phyloP scores from a whole-genome alignment of 306 rosid species.

The Vigna trinervia region DNA sequence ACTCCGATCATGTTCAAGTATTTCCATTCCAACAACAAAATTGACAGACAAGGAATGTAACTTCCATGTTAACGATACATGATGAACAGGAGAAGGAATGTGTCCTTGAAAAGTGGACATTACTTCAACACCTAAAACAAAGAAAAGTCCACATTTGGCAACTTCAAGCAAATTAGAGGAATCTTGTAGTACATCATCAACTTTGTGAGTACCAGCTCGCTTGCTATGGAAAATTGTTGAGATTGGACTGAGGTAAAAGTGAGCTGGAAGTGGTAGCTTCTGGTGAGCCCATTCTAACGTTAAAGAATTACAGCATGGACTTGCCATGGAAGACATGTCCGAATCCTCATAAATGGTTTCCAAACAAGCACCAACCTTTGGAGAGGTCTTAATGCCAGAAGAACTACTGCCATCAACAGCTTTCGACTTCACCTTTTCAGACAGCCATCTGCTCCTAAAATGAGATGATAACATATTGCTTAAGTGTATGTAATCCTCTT shows the following conservation, averaged over 20 bases:
- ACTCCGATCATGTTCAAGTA: constrained; percentile 73
- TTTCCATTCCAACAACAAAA: constrained; percentile 83
- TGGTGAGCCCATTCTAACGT: constrained; percentile 85
- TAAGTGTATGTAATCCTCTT: constrained; percentile 70
- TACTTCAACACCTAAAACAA: constrained; percentile 86
- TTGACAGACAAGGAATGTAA: constrained; percentile 84
- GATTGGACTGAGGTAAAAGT: constrained; percentile 86
- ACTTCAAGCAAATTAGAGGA: constrained; percentile 62
- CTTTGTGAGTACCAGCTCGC: constrained; percentile 57
- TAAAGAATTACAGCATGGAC: constrained; percentile 54
- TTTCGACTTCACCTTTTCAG: constrained; percentile 66
- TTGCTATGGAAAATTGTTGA: constrained; percentile 69
- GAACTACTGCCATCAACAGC: constrained; percentile 45
- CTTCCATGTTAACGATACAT: constrained; percentile 87
- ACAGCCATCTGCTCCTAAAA: constrained; percentile 82
- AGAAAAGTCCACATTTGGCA: constrained; percentile 82
- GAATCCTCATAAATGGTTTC: constrained; percentile 81
- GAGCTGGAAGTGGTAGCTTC: constrained; percentile 84
- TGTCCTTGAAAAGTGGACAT: constrained; percentile 66
- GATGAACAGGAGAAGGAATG: constrained; percentile 70
- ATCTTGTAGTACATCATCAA: constrained; percentile 48
- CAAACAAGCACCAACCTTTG: constrained; percentile 53
- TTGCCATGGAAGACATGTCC: constrained; percentile 51
- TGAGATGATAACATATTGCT: constrained; percentile 75
- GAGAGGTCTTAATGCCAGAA: constrained; percentile 47